phyloP scores from a whole-genome alignment of 805 yeast species.

The Hanseniaspora occidentalis region DNA sequence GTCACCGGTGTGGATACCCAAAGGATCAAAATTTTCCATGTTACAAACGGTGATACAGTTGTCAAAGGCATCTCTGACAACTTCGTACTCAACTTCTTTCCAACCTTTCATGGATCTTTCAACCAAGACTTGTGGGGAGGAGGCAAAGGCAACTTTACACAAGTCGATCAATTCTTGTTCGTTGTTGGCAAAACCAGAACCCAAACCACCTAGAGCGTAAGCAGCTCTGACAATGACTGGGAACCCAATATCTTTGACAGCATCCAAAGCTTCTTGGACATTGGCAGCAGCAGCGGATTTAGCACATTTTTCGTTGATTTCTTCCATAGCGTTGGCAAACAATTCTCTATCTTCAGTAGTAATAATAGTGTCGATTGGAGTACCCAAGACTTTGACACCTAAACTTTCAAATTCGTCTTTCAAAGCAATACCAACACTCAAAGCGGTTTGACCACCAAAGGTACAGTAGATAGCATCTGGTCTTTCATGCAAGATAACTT shows the following conservation, averaged over 20 bases:
- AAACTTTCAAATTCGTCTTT: constrained; percentile 88
- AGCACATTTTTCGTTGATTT: constrained; percentile 92
- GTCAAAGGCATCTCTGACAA: constrained; percentile 89
- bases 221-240: constrained; percentile 98
- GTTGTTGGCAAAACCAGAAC: constrained; percentile 91
- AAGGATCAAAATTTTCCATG: constrained; percentile 98
- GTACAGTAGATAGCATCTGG: constrained; percentile 95
- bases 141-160: constrained; percentile 77
- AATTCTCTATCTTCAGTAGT: constrained; percentile 97
- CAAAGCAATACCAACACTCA: constrained; percentile 87
- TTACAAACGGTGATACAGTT: constrained; percentile 98
- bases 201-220: constrained; percentile 92
- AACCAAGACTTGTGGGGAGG: constrained; percentile 90
- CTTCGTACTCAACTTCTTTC: constrained; percentile 98
- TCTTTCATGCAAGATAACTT: constrained; percentile 88
- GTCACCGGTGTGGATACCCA: constrained; percentile 98
- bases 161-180: constrained; percentile 73
- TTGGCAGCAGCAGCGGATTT: constrained; percentile 92
- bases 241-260: constrained; percentile 80
- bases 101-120: constrained; percentile 97
- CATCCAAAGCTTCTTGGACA: constrained; percentile 84
- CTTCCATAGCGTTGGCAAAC: constrained; percentile 89
- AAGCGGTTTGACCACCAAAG: constrained; percentile 97
- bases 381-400: constrained; percentile 90
- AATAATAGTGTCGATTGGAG: constrained; percentile 91